Evolutionary conservation across 768 basidiomycete genomes (phyloP).

Genomic region (Boletus barrowsii): DNA sequence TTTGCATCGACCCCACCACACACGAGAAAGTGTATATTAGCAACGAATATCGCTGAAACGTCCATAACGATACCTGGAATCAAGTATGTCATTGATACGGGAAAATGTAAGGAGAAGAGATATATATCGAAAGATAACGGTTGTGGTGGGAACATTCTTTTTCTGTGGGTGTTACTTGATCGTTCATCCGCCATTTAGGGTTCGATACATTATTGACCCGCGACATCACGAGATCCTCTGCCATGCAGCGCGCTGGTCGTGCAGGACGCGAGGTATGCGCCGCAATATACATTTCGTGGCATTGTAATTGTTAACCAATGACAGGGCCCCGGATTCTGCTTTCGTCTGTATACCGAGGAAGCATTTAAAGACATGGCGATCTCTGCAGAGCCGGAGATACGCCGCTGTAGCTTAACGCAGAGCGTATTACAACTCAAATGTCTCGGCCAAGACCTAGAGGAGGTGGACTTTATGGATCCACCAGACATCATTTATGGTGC

Average conservation of each 20-base stretch:
- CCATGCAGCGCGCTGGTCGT: slow-evolving; percentile 91
- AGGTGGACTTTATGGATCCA: slow-evolving; percentile 85
- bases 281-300: background rate
- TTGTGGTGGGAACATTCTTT: slow-evolving; percentile 46
- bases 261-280: slow-evolving; percentile 82
- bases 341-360: slow-evolving; percentile 86
- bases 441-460: slow-evolving; percentile 74
- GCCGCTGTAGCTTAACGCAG: slow-evolving; percentile 79
- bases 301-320: slow-evolving; percentile 1
- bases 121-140: slow-evolving; percentile 69
- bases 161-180: background rate
- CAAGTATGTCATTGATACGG: slow-evolving; percentile 93
- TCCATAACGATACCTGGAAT: slow-evolving; percentile 97
- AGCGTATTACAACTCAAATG: slow-evolving; percentile 85
- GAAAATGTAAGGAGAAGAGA: slow-evolving; percentile 93
- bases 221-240: slow-evolving; percentile 86
- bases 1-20: slow-evolving; percentile 65
- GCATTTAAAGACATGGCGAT: slow-evolving; percentile 64
- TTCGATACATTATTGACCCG: slow-evolving; percentile 84
- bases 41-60: slow-evolving; percentile 98
- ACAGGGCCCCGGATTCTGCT: slow-evolving; percentile 82
- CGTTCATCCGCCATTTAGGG: slow-evolving; percentile 42
- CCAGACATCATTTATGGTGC: slow-evolving; percentile 74
- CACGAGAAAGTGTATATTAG: slow-evolving; percentile 87
- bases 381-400: slow-evolving; percentile 85